Conservation (phyloP, 805 yeast genomes). For the Teunomyces barrocoloradensis region DNA sequence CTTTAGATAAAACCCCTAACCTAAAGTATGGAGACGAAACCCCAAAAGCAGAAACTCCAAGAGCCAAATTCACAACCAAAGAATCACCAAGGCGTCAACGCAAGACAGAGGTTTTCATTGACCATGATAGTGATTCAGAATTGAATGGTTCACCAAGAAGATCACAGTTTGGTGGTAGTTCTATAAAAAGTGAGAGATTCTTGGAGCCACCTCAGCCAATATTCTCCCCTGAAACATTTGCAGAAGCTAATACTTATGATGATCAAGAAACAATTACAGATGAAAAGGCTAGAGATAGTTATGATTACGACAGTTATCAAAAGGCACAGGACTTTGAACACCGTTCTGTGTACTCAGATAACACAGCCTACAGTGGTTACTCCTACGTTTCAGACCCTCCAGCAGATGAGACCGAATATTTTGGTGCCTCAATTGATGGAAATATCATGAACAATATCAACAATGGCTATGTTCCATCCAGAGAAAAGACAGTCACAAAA, state of each 20-base stretch:
- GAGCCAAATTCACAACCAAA: constrained; percentile 64
- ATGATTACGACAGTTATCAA: constrained; percentile 37
- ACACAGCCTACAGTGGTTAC: constrained; percentile 33
- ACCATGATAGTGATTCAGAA: constrained; percentile 28
- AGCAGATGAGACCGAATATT: constrained; percentile 35
- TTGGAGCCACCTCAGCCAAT: constrained; percentile 66
- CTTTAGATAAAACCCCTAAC: constrained; percentile 28
- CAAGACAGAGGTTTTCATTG: constrained; percentile 47
- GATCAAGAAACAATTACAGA: constrained; percentile 34
- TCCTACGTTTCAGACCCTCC: constrained; percentile 20
- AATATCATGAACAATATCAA: constrained; percentile 45
- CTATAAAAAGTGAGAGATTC: constrained; percentile 47
- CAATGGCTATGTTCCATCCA: constrained; percentile 48
- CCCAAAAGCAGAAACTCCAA: constrained; percentile 46
- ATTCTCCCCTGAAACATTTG: constrained; percentile 60
- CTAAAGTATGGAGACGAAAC: constrained; percentile 24
- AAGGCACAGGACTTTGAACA: constrained; percentile 33
- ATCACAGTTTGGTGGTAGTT: constrained; percentile 26
- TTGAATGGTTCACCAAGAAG: constrained; percentile 38
- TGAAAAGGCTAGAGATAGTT: constrained; percentile 17
- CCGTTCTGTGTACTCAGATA: constrained; percentile 33
- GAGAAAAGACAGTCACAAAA: constrained; percentile 65
- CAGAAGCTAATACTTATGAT: constrained; percentile 48
- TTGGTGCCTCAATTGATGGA: constrained; percentile 45
- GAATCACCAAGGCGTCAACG: constrained; percentile 70